Evolutionary conservation across 2,329 filamentous ascomycete genomes (phyloP), one percentile per base, ranked within the genome.

Genomic region (Xylariaceae sp.): DNA sequence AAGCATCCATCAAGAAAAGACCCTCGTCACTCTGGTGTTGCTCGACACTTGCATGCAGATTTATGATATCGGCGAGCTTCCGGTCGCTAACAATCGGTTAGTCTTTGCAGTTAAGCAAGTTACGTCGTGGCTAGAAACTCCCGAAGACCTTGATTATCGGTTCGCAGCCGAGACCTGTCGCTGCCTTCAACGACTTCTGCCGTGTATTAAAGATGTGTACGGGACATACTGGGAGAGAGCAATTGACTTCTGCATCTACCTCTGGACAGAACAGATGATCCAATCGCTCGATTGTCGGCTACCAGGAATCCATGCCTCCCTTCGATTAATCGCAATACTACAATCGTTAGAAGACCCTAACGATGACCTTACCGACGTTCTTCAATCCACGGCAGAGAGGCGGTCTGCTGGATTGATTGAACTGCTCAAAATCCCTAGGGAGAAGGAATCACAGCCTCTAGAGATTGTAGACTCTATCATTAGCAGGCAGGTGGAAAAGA

Each of bases 101-200:
- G 85, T 96, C 0, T 95, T 96, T 74, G 86, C 93, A 7, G 85
- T 93, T 42, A 90, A 89, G 68, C 88, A 93, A 60, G 80, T 96
- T 7, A 82, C 89, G 0, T 82, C 85, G 7, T 93, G 89, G 84
- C 75, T 93, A 0, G 81, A 87, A 14, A 78, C 78, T 0, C 70
- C 76, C 0, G 74, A 79, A 16, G 72, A 74, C 1, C 57, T 83
- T 1, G 73, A 77, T 20, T 67, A 73, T n/a, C 71, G 73, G 52
- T 60, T 83, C n/a, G 70, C 76, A 57, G 69, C 80, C 26, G 75
- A 84, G 74, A 73, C 81, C 60, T 82, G 85, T 69, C 75, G 86
- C 65, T 79, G 78, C 57, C 67, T 91, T 50, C 75, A 83, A 1
- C 74, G 78, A 2, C 75, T 96, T 2, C 73, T 97, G 0, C 90